Percentiles rank a stretch among this genome's conserved stretches.
Evolutionary conservation across 2,329 filamentous ascomycete genomes (phyloP).

Genomic region (Paecilomyces niveus): DNA sequence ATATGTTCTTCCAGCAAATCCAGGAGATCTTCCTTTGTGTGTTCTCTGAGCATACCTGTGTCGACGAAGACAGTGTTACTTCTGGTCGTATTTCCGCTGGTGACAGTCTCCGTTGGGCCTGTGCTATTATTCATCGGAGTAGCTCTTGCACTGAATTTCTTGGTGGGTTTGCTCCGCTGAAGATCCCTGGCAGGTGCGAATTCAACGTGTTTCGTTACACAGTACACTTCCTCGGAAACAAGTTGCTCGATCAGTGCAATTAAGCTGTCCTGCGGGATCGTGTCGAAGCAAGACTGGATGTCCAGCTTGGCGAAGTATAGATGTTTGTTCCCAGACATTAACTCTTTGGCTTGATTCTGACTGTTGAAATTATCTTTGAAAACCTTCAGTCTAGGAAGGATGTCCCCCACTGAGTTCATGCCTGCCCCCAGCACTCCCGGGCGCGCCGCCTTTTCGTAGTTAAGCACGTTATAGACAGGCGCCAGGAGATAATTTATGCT

Average conservation of each 20-base stretch:
- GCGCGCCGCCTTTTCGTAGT: constrained; percentile 60
- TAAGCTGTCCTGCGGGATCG: constrained; percentile 75
- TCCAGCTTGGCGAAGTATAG: constrained; percentile 91
- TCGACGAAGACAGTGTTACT: constrained; percentile 72
- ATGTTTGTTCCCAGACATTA: constrained; percentile 2
- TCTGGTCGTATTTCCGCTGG: constrained; percentile 30
- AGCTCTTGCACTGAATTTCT: constrained; percentile 50
- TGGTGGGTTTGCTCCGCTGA: constrained; percentile 18
- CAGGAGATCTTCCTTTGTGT: constrained; percentile 56
- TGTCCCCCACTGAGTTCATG: constrained; percentile 72
- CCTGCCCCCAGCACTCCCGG: constrained; percentile 65
- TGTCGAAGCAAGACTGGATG: constrained; percentile 88
- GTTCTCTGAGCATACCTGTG: constrained; percentile 51
- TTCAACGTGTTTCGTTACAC: constrained; percentile 67
- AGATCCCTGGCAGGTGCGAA: constrained; percentile 45
- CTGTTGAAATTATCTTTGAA: constrained; percentile 49
- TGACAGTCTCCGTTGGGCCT: constrained; percentile 42
- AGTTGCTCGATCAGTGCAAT: constrained; percentile 56
- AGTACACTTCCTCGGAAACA: constrained; percentile 57
- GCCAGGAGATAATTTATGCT: constrained; percentile 66
- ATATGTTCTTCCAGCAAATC: constrained; percentile 72
- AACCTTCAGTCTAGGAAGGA: constrained; percentile 63
- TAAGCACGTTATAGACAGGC: constrained; percentile 70
- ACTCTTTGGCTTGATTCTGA: constrained; percentile 27
- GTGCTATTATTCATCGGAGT: constrained; percentile 35